Evolutionary conservation across 2,329 filamentous ascomycete species (phyloP).

Genomic region (Phaeosphaeria sp.): DNA sequence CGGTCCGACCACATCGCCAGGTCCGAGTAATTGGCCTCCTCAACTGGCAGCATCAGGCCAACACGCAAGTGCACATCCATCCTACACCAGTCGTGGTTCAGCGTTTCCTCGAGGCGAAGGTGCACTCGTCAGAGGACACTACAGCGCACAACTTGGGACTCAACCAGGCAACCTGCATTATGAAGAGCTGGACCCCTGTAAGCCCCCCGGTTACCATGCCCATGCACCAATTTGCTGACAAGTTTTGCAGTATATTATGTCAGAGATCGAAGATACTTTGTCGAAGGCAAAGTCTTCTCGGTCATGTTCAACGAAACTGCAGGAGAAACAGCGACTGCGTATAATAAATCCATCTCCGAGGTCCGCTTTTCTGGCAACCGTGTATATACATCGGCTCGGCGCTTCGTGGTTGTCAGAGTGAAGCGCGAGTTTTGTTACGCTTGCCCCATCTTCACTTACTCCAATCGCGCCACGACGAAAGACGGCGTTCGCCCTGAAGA

Average conservation of each 20-base stretch:
- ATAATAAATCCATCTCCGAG: constrained; percentile 6
- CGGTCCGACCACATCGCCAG: too few species aligned
- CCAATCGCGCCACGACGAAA: constrained; percentile 43
- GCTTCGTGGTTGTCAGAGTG: constrained; percentile 23
- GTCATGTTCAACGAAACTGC: neutral
- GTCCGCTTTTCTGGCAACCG: constrained; percentile 9
- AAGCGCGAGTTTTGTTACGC: constrained; percentile 19
- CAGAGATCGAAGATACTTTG: neutral
- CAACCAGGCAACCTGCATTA: neutral
- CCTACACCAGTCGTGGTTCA: too few species aligned
- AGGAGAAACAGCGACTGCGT: neutral
- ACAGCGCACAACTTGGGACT: neutral
- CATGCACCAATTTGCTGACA: neutral
- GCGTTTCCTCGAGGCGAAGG: neutral
- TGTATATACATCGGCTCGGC: constrained; percentile 18
- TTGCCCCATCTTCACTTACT: constrained; percentile 49
- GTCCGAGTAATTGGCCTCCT: too few species aligned
- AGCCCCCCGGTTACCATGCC: too few species aligned
- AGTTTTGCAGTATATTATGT: neutral
- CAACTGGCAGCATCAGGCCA: too few species aligned
- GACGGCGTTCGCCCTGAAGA: constrained; percentile 37
- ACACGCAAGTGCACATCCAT: too few species aligned
- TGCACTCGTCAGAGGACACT: neutral
- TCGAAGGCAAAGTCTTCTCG: neutral
- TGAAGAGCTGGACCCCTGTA: neutral